Evolutionary conservation across 2,329 filamentous ascomycete genomes (phyloP).

Genomic region (Truncatella angustata): DNA sequence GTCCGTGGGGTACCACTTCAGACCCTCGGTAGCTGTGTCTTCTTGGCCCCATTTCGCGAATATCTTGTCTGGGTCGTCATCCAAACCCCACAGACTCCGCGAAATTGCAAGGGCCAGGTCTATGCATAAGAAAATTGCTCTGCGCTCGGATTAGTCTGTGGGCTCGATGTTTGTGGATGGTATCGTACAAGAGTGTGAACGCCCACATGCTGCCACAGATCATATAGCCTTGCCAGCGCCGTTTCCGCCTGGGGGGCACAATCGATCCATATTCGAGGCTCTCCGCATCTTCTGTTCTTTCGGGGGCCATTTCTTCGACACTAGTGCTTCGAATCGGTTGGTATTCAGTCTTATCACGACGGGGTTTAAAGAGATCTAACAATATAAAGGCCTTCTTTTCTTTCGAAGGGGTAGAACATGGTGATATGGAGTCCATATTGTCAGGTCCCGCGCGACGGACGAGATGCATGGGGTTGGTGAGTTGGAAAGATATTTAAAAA

Average conservation of each 20-base stretch:
- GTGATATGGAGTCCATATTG: not conserved
- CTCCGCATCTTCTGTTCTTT: not conserved
- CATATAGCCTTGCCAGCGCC: constrained; percentile 22
- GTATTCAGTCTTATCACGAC: constrained; percentile 1
- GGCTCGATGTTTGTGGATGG: constrained; percentile 16
- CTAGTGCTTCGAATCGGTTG: constrained; percentile 3
- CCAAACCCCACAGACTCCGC: constrained; percentile 27
- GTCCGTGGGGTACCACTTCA: constrained; percentile 47
- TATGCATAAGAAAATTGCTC: constrained; percentile 30
- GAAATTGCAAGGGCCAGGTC: constrained; percentile 30
- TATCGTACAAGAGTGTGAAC: constrained; percentile 30
- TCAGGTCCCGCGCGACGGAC: not conserved
- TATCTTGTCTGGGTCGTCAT: constrained; percentile 26
- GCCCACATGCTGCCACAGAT: constrained; percentile 35
- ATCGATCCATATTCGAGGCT: not conserved
- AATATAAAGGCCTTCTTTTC: not conserved
- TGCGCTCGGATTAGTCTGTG: constrained; percentile 18
- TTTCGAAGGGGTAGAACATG: not conserved
- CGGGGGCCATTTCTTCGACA: not conserved
- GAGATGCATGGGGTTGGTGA: not conserved
- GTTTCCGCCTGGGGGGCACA: constrained; percentile 10
- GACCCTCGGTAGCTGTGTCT: constrained; percentile 30
- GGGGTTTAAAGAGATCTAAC: constrained; percentile 4
- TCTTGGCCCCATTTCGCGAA: constrained; percentile 26
- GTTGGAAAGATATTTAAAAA: not conserved